phyloP scores from a whole-genome alignment of 352 stramenopile genomes.

The Saprolegnia parasitica region DNA sequence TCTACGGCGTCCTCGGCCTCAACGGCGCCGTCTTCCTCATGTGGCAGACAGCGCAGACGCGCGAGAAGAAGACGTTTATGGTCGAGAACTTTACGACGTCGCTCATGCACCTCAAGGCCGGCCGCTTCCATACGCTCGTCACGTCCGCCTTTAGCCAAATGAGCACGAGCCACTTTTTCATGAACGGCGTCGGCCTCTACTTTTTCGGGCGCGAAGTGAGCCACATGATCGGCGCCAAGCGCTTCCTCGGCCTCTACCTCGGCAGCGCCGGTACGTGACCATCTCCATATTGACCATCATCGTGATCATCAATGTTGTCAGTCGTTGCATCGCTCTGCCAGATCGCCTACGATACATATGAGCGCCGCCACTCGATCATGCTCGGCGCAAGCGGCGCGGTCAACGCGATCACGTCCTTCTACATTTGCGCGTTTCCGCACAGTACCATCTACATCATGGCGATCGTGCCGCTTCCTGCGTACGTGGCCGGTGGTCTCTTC shows the following conservation, averaged over 20 bases:
- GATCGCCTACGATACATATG: constrained; percentile 55
- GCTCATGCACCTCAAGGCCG: constrained; percentile 48
- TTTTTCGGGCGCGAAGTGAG: constrained; percentile 73
- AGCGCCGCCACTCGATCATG: constrained; percentile 55
- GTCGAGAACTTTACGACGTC: constrained; percentile 74
- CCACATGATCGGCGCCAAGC: constrained; percentile 55
- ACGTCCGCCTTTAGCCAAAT: constrained; percentile 71
- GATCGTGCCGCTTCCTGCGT: constrained; percentile 68
- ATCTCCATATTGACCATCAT: constrained; percentile 29
- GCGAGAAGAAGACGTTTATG: constrained; percentile 54
- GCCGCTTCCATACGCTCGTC: constrained; percentile 68
- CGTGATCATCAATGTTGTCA: too few species aligned
- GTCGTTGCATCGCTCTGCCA: constrained; percentile 23
- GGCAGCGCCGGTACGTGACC: constrained; percentile 60
- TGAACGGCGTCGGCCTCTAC: constrained; percentile 73
- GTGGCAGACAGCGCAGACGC: constrained; percentile 51
- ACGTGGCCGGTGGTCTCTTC: constrained; percentile 61
- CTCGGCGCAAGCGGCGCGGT: constrained; percentile 70
- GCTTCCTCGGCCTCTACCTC: constrained; percentile 71
- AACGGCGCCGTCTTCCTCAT: constrained; percentile 57
- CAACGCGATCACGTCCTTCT: constrained; percentile 72
- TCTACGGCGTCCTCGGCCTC: constrained; percentile 39
- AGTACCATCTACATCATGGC: constrained; percentile 71
- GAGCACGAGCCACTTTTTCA: constrained; percentile 46
- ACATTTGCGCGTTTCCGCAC: constrained; percentile 62